A percentile compares a stretch with the other conserved stretches of the same genome.
These are phyloP conservation scores for Kwoniella bestiolae DNA, from an alignment of 768 basidiomycete genomes.

Conservation along the genomic window DNA sequence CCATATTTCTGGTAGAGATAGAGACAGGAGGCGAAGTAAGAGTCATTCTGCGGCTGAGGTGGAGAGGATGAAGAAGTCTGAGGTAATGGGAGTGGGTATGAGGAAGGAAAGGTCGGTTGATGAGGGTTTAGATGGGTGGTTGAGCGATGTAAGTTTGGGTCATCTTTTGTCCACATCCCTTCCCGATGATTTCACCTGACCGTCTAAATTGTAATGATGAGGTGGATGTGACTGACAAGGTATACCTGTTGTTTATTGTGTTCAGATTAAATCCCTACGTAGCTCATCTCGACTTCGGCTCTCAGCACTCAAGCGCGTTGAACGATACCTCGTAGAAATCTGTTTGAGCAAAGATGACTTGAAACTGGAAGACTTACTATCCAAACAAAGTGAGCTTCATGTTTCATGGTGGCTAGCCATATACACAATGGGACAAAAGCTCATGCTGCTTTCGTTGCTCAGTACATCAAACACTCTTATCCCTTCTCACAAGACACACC, in stretches of 20 bases:
- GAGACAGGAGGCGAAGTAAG: background rate
- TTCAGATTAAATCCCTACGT: slow-evolving; percentile 28
- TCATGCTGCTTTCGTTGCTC: background rate
- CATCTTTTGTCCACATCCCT: too few species aligned
- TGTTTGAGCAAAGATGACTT: slow-evolving; percentile 18
- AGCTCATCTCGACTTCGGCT: slow-evolving; percentile 29
- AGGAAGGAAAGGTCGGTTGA: slow-evolving; percentile 3
- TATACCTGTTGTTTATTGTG: background rate
- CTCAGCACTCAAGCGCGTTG: slow-evolving; percentile 18
- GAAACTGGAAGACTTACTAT: slow-evolving; percentile 14
- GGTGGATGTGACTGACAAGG: too few species aligned
- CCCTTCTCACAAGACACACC: slow-evolving; percentile 41
- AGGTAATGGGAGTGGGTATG: background rate
- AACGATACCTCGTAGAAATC: slow-evolving; percentile 23
- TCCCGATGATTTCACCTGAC: too few species aligned
- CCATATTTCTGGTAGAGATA: background rate
- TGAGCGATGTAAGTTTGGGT: slow-evolving; percentile 33
- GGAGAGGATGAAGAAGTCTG: background rate
- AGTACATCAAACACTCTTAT: slow-evolving; percentile 42
- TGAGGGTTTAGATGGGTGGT: slow-evolving; percentile 16
- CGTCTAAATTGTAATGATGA: too few species aligned
- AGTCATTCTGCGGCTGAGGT: slow-evolving; percentile 10
- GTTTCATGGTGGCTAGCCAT: background rate
- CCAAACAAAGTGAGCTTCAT: slow-evolving; percentile 13
- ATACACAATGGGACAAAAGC: background rate